Conservation (phyloP, 192 early-diverging fungal species). For the Spizellomyces punctatus region DNA sequence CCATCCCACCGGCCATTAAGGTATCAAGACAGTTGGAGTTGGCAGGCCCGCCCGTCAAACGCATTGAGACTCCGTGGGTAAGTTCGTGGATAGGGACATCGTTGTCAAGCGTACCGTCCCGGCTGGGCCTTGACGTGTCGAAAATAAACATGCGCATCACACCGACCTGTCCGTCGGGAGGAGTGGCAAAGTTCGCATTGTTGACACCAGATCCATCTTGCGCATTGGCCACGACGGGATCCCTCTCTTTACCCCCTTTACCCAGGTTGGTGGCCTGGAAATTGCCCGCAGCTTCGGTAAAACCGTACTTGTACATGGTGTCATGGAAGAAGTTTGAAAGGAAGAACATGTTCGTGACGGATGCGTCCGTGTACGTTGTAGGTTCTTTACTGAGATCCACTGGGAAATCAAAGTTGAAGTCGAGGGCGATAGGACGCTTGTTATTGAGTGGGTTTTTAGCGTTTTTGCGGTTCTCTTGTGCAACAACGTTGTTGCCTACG, state of each 20-base stretch:
- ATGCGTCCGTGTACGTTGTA: constrained; percentile 27
- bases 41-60: constrained; percentile 69
- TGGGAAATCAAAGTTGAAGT: constrained; percentile 19
- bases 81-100: constrained; percentile 66
- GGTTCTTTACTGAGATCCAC: constrained; percentile 12
- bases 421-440: neutral
- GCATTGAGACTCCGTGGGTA: constrained; percentile 63
- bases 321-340: constrained; percentile 52
- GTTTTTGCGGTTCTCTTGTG: constrained; percentile 14
- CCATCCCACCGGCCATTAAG: constrained; percentile 62
- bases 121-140: constrained; percentile 46
- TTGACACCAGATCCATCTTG: constrained; percentile 45
- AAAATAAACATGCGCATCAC: constrained; percentile 61
- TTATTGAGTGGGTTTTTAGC: constrained; percentile 20
- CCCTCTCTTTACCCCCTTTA: constrained; percentile 26
- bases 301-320: constrained; percentile 66
- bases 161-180: constrained; percentile 55
- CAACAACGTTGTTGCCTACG: constrained; percentile 26
- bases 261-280: constrained; percentile 54
- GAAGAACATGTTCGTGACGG: constrained; percentile 40
- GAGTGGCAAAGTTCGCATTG: constrained; percentile 67
- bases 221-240: constrained; percentile 50
- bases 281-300: constrained; percentile 66
- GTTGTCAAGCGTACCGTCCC: constrained; percentile 63
- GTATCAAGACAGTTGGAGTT: constrained; percentile 61